These are phyloP conservation scores for Calocybe indica DNA, from an alignment of 768 basidiomycete genomes.

Conservation along the genomic window DNA sequence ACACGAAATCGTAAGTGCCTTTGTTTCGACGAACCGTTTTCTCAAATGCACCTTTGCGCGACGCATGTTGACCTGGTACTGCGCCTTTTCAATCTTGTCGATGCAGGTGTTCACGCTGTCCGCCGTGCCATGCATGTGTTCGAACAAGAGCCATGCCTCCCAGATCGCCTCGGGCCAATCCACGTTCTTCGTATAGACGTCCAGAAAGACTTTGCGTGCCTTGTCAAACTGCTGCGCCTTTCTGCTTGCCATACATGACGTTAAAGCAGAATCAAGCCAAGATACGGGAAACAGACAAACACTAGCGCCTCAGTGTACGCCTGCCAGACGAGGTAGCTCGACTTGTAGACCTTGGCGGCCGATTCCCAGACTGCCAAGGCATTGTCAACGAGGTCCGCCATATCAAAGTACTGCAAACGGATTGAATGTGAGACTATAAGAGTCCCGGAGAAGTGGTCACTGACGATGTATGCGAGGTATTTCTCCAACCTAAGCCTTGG, in stretches of 20 bases:
- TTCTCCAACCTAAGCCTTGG: conserved; percentile 77
- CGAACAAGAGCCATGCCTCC: conserved; percentile 88
- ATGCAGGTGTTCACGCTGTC: conserved; percentile 57
- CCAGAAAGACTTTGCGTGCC: conserved; percentile 62
- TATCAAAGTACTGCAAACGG: conserved; percentile 36
- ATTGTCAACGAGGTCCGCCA: conserved; percentile 44
- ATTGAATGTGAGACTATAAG: conserved; percentile 1
- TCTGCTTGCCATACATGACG: conserved; percentile 33
- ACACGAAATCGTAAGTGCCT: too few relatives aligned
- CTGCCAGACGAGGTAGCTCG: conserved; percentile 71
- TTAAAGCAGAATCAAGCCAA: conserved; percentile 1
- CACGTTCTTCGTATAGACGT: conserved; percentile 62
- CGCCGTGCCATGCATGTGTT: conserved; percentile 74
- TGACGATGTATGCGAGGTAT: conserved; percentile 69
- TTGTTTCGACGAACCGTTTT: too few relatives aligned
- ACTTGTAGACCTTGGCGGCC: conserved; percentile 61
- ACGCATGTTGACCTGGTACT: conserved; percentile 51
- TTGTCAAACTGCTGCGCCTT: conserved; percentile 37
- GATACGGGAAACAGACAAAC: conserved; percentile 34
- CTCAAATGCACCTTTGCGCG: conserved; percentile 51
- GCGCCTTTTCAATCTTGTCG: conserved; percentile 61
- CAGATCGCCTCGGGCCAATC: conserved; percentile 97
- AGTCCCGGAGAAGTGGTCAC: conserved; percentile 19
- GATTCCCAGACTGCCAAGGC: conserved; percentile 59
- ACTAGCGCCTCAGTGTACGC: conserved; percentile 68